A percentile compares a stretch with the other conserved stretches of the same genome.
Conservation (phyloP, 1,139 yeast genomes). For the Geotrichum citri-aurantii region DNA sequence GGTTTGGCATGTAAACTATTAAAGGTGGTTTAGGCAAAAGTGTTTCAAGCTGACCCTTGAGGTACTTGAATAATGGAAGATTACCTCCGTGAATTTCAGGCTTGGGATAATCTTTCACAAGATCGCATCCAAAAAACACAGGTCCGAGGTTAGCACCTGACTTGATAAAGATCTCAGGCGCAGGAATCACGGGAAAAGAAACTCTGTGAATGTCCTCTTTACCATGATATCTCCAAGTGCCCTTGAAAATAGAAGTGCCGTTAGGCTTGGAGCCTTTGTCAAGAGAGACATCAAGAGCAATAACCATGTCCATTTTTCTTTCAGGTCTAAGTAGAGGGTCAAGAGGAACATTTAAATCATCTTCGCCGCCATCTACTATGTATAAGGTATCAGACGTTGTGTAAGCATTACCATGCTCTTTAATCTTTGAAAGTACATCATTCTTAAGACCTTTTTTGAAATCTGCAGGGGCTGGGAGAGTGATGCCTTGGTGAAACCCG, state of each 20-base stretch:
- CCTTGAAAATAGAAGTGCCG: conserved; percentile 23
- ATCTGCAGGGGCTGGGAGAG: conserved; percentile 13
- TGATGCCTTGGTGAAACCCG: conserved; percentile 11
- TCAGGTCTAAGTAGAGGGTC: conserved; percentile 66
- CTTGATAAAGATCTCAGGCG: conserved; percentile 48
- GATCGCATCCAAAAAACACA: conserved; percentile 71
- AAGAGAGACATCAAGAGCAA: conserved; percentile 55
- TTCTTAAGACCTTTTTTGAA: conserved; percentile 1
- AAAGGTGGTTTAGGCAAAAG: conserved; percentile 40
- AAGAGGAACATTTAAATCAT: conserved; percentile 69
- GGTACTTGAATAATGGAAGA: neutral
- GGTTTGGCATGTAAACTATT: conserved; percentile 51
- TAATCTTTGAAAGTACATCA: conserved; percentile 21
- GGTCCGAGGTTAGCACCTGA: conserved; percentile 41
- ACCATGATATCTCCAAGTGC: conserved; percentile 23
- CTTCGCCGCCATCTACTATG: conserved; percentile 86
- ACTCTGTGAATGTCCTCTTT: conserved; percentile 50
- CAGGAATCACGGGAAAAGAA: conserved; percentile 72
- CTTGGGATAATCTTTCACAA: conserved; percentile 49
- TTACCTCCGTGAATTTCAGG: conserved; percentile 27
- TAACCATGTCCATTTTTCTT: conserved; percentile 63
- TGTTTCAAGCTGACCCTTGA: neutral
- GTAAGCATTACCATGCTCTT: conserved; percentile 35
- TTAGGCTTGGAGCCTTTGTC: conserved; percentile 24
- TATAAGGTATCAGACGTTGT: conserved; percentile 35